These are phyloP conservation scores for Nicotiana undulata DNA, from an alignment of 257 asterid genomes.

Conservation along the genomic window DNA sequence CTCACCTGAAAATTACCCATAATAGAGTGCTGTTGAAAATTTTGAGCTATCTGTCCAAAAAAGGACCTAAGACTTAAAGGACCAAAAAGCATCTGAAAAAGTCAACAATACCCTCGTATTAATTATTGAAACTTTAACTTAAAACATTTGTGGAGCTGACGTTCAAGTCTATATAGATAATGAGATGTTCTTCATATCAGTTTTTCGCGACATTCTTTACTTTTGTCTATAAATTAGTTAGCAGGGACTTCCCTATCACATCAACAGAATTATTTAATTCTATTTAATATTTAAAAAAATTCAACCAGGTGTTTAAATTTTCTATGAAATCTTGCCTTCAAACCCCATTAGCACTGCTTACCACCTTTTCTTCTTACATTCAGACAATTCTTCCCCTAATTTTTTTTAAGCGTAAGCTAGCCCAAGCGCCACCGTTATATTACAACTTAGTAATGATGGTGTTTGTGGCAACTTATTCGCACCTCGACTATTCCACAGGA, in stretches of 20 bases:
- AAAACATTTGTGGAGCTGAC: neutral
- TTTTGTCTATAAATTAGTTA: neutral
- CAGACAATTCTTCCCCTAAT: neutral
- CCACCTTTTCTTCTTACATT: neutral
- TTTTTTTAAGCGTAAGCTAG: neutral
- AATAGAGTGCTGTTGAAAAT: neutral
- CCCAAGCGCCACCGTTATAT: neutral
- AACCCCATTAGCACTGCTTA: neutral
- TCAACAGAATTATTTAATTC: neutral
- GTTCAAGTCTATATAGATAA: neutral
- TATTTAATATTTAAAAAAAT: neutral
- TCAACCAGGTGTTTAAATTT: neutral
- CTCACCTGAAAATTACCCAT: neutral
- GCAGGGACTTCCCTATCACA: neutral
- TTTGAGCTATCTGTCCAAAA: neutral
- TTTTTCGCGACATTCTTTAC: neutral
- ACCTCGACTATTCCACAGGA: neutral
- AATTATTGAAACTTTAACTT: neutral
- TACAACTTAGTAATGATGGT: neutral
- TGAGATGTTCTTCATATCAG: neutral
- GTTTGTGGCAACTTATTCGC: neutral
- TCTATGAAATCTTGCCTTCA: neutral
- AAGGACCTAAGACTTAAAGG: neutral
- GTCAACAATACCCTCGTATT: neutral
- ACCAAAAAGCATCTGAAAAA: neutral